These are phyloP conservation scores for Trametes villosa DNA, from an alignment of 768 basidiomycete genomes.

Conservation along the genomic window DNA sequence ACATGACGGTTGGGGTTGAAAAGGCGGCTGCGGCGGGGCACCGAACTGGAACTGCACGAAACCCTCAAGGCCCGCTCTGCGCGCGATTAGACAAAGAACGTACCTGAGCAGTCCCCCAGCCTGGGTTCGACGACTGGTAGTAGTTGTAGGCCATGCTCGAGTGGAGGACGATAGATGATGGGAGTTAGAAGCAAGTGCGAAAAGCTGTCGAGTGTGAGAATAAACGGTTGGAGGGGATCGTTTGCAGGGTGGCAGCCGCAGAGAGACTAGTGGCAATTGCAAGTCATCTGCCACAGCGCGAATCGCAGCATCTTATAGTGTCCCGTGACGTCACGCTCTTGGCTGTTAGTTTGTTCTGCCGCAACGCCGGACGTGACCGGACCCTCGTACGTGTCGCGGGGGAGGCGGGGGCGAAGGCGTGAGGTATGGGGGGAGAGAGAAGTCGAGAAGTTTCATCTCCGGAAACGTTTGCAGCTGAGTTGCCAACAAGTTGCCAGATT, in stretches of 20 bases:
- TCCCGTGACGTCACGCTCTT: conserved; percentile 24
- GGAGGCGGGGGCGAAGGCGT: neutral
- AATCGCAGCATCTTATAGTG: conserved; percentile 21
- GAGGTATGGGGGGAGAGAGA: conserved; percentile 1
- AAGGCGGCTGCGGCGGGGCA: conserved; percentile 38
- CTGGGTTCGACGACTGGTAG: conserved; percentile 36
- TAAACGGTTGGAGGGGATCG: conserved; percentile 14
- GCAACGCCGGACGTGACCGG: conserved; percentile 5
- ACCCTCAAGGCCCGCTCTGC: neutral
- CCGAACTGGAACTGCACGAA: conserved; percentile 38
- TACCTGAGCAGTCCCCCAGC: conserved; percentile 54
- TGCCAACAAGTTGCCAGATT: neutral
- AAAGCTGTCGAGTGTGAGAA: conserved; percentile 19
- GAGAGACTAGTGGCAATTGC: neutral
- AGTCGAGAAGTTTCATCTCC: conserved; percentile 7
- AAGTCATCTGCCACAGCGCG: conserved; percentile 17
- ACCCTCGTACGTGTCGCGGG: neutral
- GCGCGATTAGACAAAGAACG: conserved; percentile 17
- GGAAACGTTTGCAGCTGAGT: neutral
- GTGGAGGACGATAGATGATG: conserved; percentile 33
- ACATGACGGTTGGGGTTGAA: conserved; percentile 59
- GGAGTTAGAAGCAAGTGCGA: conserved; percentile 51
- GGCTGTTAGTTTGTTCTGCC: conserved; percentile 18
- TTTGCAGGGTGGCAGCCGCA: conserved; percentile 13
- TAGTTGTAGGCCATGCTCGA: conserved; percentile 28